Percentiles rank a stretch among this genome's conserved stretches.
These are phyloP conservation scores for Drechslerella dactyloides DNA, from an alignment of 2,329 filamentous ascomycete genomes.

Conservation along the genomic window DNA sequence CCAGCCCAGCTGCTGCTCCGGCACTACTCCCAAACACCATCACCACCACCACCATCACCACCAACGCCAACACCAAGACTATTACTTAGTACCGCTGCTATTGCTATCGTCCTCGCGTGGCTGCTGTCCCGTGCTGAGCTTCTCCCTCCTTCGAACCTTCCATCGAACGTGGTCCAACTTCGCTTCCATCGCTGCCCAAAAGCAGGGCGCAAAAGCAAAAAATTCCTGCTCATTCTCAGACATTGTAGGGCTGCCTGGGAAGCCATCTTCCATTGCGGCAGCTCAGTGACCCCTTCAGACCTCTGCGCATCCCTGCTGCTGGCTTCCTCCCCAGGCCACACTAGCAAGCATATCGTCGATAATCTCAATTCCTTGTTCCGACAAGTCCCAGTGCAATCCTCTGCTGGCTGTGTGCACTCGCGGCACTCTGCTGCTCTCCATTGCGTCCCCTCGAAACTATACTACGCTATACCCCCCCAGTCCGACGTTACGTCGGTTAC, in stretches of 20 bases:
- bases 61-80: too few relatives aligned
- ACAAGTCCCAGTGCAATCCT: constrained; percentile 7
- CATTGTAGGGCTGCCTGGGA: constrained; percentile 49
- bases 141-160: too few relatives aligned
- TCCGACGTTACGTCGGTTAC: constrained; percentile 49
- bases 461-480: constrained; percentile 22
- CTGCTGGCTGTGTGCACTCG: too few relatives aligned
- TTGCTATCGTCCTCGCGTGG: too few relatives aligned
- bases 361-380: constrained; percentile 45
- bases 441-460: neutral
- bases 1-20: too few relatives aligned
- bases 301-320: constrained; percentile 37
- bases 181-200: constrained; percentile 5
- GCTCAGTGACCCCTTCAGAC: constrained; percentile 50
- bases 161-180: neutral
- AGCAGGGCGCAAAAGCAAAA: constrained; percentile 35
- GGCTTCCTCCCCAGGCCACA: constrained; percentile 49
- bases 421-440: too few relatives aligned
- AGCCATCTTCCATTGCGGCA: constrained; percentile 44
- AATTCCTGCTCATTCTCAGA: constrained; percentile 35
- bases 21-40: too few relatives aligned
- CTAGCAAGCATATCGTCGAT: constrained; percentile 48
- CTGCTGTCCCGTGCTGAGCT: too few relatives aligned
- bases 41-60: too few relatives aligned
- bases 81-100: too few relatives aligned